phyloP scores from a whole-genome alignment of 768 basidiomycete genomes.

The Galerina marginata region DNA sequence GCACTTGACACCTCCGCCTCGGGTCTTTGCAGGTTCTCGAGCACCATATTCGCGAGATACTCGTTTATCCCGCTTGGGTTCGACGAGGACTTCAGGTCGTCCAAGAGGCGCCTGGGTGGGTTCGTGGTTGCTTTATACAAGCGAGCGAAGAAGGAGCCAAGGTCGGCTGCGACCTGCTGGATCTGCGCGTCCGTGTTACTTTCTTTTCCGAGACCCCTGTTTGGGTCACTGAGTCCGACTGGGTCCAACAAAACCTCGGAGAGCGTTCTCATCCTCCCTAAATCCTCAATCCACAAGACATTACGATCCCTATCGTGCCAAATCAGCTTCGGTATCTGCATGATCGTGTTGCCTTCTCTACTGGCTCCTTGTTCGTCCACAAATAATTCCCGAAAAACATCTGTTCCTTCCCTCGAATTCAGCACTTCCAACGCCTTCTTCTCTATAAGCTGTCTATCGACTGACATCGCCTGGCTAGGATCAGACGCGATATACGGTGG shows the following conservation, averaged over 20 bases:
- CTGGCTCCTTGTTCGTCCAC: not conserved
- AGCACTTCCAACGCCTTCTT: slow-evolving; percentile 12
- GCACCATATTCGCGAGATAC: slow-evolving; percentile 3
- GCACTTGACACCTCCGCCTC: not conserved
- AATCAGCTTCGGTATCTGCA: slow-evolving; percentile 13
- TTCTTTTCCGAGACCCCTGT: not conserved
- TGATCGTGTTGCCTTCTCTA: not conserved
- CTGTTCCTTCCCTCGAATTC: slow-evolving; percentile 2
- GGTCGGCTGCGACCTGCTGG: not conserved
- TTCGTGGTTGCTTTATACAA: not conserved
- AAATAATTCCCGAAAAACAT: not conserved
- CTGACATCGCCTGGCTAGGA: slow-evolving; percentile 15
- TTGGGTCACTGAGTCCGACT: no score
- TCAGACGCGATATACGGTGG: slow-evolving; percentile 13
- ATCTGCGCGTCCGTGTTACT: not conserved
- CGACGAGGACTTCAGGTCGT: not conserved
- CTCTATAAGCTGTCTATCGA: slow-evolving; percentile 16
- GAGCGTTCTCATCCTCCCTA: slow-evolving; percentile 13
- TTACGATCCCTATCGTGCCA: slow-evolving; percentile 14
- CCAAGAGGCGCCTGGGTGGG: not conserved
- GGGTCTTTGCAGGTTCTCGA: not conserved
- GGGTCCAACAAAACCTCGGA: slow-evolving; percentile 7
- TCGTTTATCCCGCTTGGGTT: not conserved
- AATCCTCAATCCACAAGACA: slow-evolving; percentile 19
- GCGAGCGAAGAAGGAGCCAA: slow-evolving; percentile 7